Base-by-base conservation (phyloP, 2,329 filamentous ascomycete species). In the Alternaria arborescens region DNA sequence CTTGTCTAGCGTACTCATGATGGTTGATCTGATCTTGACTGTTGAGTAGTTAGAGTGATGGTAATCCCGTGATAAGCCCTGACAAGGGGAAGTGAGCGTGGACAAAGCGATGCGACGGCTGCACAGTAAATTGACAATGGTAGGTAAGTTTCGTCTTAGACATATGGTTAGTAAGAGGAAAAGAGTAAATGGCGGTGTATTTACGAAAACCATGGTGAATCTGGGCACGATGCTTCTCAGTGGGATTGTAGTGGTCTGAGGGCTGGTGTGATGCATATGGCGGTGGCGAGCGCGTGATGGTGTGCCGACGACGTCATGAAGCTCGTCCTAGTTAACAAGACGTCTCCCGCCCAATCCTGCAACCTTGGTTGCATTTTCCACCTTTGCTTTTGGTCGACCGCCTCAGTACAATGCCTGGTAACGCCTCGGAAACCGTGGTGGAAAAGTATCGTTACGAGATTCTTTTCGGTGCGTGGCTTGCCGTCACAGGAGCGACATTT, bases 401-500 rank as follows among this genome's bases (percentile, higher is more conserved):
- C 28, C 26, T 42, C 30, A 52, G 32, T 47, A 68, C 10, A 38
- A 72, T 72, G 70, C 53, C 63, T 26, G 56, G 51, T 40, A 56
- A 62, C 47, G 47, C 54, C 8, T 52, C 61, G 18, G 67, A 70
- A 54, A 57, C 63, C 40, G 64, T 47, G 41, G 50, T 67, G 18
- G 67, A 68, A 6, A 72, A 71, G 41, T 77, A 76, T 61, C 71
- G 72, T 12, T 75, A 77, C 61, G 67, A 71, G 24, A 51, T 72
- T 4, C 69, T 78, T 34, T 71, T 75, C 54, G 71, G 68, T 22
- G 60, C 58, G 20, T 73, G 70, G 67, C 59, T 71, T 14, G 56
- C 70, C 6, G 68, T 73, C 18, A 79, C 77, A 1, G 72, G 72
- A 14, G 64, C 67, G 40, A 75, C 73, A 8, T 78, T 78, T 34